Percentiles rank a stretch among this genome's conserved stretches.
These are phyloP conservation scores for Puccinia polysora DNA, from an alignment of 1,284 basidiomycete genomes.

Conservation along the genomic window DNA sequence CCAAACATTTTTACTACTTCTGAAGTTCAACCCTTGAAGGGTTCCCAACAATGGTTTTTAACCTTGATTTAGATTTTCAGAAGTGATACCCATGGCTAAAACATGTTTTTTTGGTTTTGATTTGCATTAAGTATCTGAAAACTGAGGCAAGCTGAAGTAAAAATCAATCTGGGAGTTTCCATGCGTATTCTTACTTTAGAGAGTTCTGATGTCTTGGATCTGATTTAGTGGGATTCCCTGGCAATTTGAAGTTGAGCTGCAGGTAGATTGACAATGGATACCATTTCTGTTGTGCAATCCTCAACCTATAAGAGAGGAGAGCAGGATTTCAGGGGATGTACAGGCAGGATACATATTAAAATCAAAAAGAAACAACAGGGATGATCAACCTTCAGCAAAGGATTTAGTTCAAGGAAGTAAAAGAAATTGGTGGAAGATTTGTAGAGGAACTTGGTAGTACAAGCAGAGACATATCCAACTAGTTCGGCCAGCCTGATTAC, in stretches of 20 bases:
- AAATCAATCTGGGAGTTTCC: constrained; percentile 90
- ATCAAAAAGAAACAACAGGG: background rate
- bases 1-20: constrained; percentile 98
- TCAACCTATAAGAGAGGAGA: too few species aligned
- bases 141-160: constrained; percentile 82
- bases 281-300: constrained; percentile 97
- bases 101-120: constrained; percentile 97
- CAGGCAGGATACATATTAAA: too few species aligned
- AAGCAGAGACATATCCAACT: too few species aligned
- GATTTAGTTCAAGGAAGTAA: constrained; percentile 98
- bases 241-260: constrained; percentile 95
- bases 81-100: constrained; percentile 97
- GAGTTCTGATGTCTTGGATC: constrained; percentile 89
- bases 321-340: too few species aligned
- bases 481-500: constrained; percentile 95
- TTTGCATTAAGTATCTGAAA: constrained; percentile 82
- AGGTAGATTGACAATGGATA: constrained; percentile 93
- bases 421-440: constrained; percentile 88
- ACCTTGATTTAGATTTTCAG: constrained; percentile 98
- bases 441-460: constrained; percentile 84
- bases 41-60: constrained; percentile 98
- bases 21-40: constrained; percentile 97
- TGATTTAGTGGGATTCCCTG: constrained; percentile 94
- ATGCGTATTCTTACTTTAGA: constrained; percentile 88
- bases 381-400: constrained; percentile 98